Base-by-base conservation (phyloP, 257 asterid species). In the Rehmannia glutinosa region DNA sequence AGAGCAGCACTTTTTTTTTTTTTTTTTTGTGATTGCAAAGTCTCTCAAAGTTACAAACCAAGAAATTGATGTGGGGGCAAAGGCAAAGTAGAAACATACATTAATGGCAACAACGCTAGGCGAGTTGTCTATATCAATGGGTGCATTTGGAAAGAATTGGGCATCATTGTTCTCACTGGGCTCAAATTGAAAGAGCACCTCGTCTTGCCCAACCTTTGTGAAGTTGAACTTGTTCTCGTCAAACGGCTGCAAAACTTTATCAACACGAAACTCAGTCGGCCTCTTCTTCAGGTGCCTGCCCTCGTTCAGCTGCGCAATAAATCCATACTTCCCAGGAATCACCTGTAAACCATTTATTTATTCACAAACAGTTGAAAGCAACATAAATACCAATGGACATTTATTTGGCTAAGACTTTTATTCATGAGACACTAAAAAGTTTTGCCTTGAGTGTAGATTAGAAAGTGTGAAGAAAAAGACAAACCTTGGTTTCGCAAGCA, bases 221-320 rank as follows among this genome's bases (percentile, higher is more conserved):
- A 92, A 92, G 82, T 92, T 89, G 82, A 92, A 92, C 79, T 92
- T 89, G 80, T 43, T 80, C 76, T 80, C 90, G 51, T 92, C 97
- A 50, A 92, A 92, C 77, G 96, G 91, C 87, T 89, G 98, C 80
- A 92, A 67, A 39, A 92, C 97, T 82, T 87, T 85, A 70, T 92
- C 98, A 19, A 92, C 97, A 42, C 86, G 94, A 69, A 89, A 89
- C 86, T 92, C 98, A 3, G 97, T 92, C 1, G 97, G 98, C 95
- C 98, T 80, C 85, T 92, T 92, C 87, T 87, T 85, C 55, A 91
- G 94, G 80, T 92, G 98, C 83, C 97, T 78, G 27, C 98, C 98
- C 80, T 92, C 92, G 33, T 92, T 92, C 71, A 92, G 81, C 81
- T 92, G 98, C 7, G 96, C 97, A 64, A 92, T 72, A 61, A 92